Evolutionary conservation across 192 early-diverging fungal genomes (phyloP).

Genomic region (Martensiomyces pterosporus): DNA sequence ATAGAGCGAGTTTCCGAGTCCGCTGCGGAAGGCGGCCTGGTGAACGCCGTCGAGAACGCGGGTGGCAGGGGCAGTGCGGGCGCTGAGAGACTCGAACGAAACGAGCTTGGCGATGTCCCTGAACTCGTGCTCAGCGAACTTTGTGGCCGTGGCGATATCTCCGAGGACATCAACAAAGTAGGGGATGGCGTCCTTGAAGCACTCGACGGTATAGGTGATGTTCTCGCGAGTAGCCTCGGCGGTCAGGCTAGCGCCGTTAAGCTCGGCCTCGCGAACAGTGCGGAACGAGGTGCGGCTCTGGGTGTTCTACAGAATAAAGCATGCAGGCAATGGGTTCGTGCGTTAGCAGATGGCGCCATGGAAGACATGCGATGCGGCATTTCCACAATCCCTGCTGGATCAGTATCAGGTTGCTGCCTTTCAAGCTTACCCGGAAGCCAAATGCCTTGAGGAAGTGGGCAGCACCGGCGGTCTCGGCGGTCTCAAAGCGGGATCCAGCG

Average conservation of each 20-base stretch:
- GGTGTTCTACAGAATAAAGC: constrained; percentile 63
- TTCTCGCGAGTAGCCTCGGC: constrained; percentile 79
- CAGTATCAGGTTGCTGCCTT: constrained; percentile 54
- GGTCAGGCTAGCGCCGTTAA: constrained; percentile 80
- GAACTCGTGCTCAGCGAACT: constrained; percentile 86
- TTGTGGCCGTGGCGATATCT: constrained; percentile 71
- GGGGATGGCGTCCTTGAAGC: constrained; percentile 81
- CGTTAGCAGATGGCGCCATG: no score
- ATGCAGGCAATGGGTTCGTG: no score
- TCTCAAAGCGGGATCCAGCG: constrained; percentile 83
- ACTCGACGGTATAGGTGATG: constrained; percentile 81
- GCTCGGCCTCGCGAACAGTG: constrained; percentile 84
- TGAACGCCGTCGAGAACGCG: constrained; percentile 77
- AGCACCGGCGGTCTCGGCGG: constrained; percentile 66
- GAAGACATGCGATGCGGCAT: no score
- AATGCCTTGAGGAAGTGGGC: constrained; percentile 90
- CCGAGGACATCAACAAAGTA: constrained; percentile 83
- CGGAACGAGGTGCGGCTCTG: constrained; percentile 79
- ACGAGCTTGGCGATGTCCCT: constrained; percentile 60
- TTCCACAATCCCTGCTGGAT: no score
- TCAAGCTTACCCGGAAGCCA: constrained; percentile 58
- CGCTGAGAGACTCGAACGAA: constrained; percentile 60
- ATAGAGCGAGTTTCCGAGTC: constrained; percentile 93
- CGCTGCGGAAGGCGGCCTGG: constrained; percentile 85
- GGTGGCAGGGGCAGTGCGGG: constrained; percentile 61